Base-by-base conservation (phyloP, 345 rosid species). In the Linum tenue region DNA sequence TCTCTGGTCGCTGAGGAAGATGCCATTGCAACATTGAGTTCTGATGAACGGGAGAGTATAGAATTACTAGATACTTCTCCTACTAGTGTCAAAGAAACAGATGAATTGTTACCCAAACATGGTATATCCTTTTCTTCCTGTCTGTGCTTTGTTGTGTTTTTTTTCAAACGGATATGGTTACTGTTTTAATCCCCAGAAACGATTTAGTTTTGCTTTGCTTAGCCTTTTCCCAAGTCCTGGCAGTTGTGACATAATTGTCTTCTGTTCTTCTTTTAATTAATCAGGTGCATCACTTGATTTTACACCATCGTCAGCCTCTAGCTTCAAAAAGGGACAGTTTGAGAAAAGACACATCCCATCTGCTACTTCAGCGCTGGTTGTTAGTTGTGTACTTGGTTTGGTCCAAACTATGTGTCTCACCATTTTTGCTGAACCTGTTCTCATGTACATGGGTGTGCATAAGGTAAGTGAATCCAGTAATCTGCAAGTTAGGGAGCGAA, bases 301-400 rank as follows among this genome's bases (percentile, higher is more conserved):
- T 0, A 22, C 64, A 51, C 56, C 73, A 55, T 22, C 72, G 4
- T 11, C 14, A 35, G 60, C 48, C 61, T 53, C 50, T 60, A 36
- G 5, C 68, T 55, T 11, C 56, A 6, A 51, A 4, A 68, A 68
- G 37, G 11, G 37, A 2, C 40, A 41, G 3, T 7, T 35, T 17
- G 56, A 56, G 64, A 74, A 73, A 65, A 65, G 70, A 65, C 63
- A 74, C 58, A 74, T 74, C 36, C 73, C 77, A 43, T 74, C 77
- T n/a, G 77, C 77, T 56, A 62, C 77, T 56, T 69, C 73, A n/a
- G 77, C 77, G 35, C 15, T 74, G 70, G 64, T 74, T 56, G 64
- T 74, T 65, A 73, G 77, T 36, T 69, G 41, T 50, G 38, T 66
- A 3, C 73, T 74, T 70, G 77, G 73, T 55, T n/a, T 74, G 37